Base-by-base conservation (phyloP, 1,284 basidiomycete genomes). In the Apiotrichum laibachii region DNA sequence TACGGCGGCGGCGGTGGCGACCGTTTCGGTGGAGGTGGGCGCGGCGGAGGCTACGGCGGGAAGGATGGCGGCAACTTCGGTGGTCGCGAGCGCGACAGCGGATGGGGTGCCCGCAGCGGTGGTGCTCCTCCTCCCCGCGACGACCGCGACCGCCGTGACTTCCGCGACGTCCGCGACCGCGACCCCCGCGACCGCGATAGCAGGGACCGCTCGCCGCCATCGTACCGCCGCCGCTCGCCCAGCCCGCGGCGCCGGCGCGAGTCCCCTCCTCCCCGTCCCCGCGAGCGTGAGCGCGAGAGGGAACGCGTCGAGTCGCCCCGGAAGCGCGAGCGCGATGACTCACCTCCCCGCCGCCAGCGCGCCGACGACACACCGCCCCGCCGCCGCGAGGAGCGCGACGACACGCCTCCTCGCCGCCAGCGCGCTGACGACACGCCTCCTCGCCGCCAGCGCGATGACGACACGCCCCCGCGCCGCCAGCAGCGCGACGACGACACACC, bases 301-400 rank as follows among this genome's bases (percentile, higher is more conserved):
- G 59, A 49, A n/a, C n/a, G n/a, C n/a, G n/a, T n/a, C n/a, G n/a
- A n/a, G n/a, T 57, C 60, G 5, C 60, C 60, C 5, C 61, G 52
- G 22, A 56, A 52, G 16, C 56, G 50, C n/a, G 6, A 19, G 3
- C 44, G 45, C 34, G 57, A 59, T 18, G 55, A 57, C 34, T 39
- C 56, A 5, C 43, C 50, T 6, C 56, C 56, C 13, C 56, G 44
- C 10, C 53, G 57, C 10, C 53, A 50, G 7, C 53, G 50, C 22
- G 26, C 49, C 2, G 53, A 58, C 56, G 44, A 54, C 12, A 42
- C 50, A 3, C 39, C 50, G 42, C 39, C 50, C 19, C 52, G 44
- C 19, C 43, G 52, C 26, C 21, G 47, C 11, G 53, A 37, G 35
- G 15, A 18, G 42, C 42, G 34, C 19, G 61, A 62, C 19, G 61